Evolutionary conservation across 768 basidiomycete genomes (phyloP).

Genomic region (Termitomyces sp.): DNA sequence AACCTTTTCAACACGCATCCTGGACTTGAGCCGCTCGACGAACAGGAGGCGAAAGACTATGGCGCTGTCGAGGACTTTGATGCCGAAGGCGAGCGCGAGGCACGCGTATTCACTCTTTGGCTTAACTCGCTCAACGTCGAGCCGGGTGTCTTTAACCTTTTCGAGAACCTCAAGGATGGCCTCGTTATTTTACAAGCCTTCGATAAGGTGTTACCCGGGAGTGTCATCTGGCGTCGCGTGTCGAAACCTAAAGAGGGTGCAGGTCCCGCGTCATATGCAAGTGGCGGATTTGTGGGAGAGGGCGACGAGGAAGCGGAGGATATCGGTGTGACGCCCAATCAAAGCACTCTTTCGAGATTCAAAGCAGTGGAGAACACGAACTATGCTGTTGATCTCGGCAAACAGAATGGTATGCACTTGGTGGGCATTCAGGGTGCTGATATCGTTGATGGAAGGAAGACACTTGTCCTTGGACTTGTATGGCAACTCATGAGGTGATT

Average conservation of each 20-base stretch:
- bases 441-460: slow-evolving; percentile 91
- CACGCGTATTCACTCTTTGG: slow-evolving; percentile 97
- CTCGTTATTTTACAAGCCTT: slow-evolving; percentile 91
- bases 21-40: slow-evolving; percentile 90
- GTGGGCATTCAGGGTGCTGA: slow-evolving; percentile 98
- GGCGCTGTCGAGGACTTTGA: slow-evolving; percentile 95
- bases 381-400: slow-evolving; percentile 90
- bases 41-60: slow-evolving; percentile 89
- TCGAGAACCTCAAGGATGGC: slow-evolving; percentile 94
- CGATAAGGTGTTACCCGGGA: slow-evolving; percentile 91
- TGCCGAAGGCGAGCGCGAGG: slow-evolving; percentile 97
- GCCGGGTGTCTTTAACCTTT: slow-evolving; percentile 93
- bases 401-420: slow-evolving; percentile 90
- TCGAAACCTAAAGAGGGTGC: slow-evolving; percentile 82
- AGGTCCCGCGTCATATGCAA: slow-evolving; percentile 37
- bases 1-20: slow-evolving; percentile 99
- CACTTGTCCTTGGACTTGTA: slow-evolving; percentile 91
- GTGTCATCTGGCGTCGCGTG: slow-evolving; percentile 94
- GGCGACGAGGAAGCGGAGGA: slow-evolving; percentile 75
- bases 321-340: slow-evolving; percentile 80
- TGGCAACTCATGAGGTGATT: slow-evolving; percentile 94
- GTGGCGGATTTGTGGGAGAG: slow-evolving; percentile 34
- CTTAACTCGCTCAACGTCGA: slow-evolving; percentile 97
- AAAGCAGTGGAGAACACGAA: slow-evolving; percentile 99
- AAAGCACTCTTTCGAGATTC: slow-evolving; percentile 86